Conservation (phyloP, 2,329 filamentous ascomycete species). For the Trichoderma aggressivum region DNA sequence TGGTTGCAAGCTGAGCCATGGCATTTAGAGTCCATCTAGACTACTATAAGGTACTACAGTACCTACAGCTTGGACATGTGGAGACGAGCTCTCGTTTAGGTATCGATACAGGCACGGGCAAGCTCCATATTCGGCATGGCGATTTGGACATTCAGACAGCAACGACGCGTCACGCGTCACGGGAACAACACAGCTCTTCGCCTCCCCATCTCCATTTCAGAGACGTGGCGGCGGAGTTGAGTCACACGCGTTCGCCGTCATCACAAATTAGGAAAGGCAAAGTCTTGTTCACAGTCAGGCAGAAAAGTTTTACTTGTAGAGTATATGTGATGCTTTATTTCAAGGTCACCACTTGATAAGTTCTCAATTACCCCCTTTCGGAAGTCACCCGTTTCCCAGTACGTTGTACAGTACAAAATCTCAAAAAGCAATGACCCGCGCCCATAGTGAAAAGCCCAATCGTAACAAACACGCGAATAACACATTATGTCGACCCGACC, state of each 20-base stretch:
- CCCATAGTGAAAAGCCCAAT: conserved; percentile 42
- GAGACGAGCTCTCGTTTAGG: not conserved
- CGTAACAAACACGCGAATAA: conserved; percentile 36
- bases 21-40: not conserved
- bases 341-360: conserved; percentile 15
- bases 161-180: conserved; percentile 14
- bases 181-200: not conserved
- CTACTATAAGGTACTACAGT: too few relatives aligned
- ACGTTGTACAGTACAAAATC: conserved; percentile 37
- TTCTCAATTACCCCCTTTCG: conserved; percentile 34
- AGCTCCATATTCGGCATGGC: not conserved
- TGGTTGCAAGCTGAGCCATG: not conserved
- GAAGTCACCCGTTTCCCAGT: conserved; percentile 39
- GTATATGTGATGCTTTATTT: conserved; percentile 14
- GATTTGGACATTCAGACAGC: not conserved
- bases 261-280: not conserved
- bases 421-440: conserved; percentile 39
- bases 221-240: not conserved
- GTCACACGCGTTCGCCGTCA: not conserved
- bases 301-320: not conserved
- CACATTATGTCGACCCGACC: conserved; percentile 15
- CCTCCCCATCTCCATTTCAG: not conserved
- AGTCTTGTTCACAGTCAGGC: not conserved
- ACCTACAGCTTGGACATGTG: not conserved
- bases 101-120: not conserved